These are phyloP conservation scores for Sergeia podlipaevii DNA, from an alignment of 208 protist genomes.

Conservation along the genomic window DNA sequence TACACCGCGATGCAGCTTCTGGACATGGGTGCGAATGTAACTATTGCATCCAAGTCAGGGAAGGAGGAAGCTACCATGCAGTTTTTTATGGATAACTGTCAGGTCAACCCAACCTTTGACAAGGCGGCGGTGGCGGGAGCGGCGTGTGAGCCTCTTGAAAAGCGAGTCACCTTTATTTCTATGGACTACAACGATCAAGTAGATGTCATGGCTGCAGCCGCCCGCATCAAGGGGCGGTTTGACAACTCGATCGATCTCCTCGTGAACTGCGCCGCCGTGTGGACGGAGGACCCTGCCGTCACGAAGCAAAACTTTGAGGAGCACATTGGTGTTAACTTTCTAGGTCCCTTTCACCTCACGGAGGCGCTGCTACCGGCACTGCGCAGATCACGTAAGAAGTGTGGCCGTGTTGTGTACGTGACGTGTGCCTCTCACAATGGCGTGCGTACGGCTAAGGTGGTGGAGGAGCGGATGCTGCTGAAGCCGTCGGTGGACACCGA, in stretches of 20 bases:
- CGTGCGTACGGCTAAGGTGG: conserved; percentile 46
- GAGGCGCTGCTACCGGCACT: conserved; percentile 73
- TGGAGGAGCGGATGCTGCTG: conserved; percentile 61
- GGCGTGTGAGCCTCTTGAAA: conserved; percentile 29
- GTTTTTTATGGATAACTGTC: conserved; percentile 40
- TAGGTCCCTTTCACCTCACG: conserved; percentile 78
- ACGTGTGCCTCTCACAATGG: conserved; percentile 76
- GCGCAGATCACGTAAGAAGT: conserved; percentile 26
- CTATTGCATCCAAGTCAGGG: conserved; percentile 43
- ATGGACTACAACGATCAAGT: conserved; percentile 68
- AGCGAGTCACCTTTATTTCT: conserved; percentile 50
- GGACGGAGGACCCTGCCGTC: conserved; percentile 47
- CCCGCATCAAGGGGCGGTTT: conserved; percentile 56
- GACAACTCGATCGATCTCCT: conserved; percentile 63
- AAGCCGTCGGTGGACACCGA: conserved; percentile 31
- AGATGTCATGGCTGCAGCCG: conserved; percentile 46
- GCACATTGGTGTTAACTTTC: conserved; percentile 80
- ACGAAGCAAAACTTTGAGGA: conserved; percentile 71
- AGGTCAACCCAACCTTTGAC: not conserved
- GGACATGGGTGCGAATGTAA: conserved; percentile 58
- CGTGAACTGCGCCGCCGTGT: conserved; percentile 79
- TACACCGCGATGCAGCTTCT: conserved; percentile 71
- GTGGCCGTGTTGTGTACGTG: conserved; percentile 73
- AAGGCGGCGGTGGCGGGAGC: not conserved
- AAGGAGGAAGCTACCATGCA: conserved; percentile 39